phyloP scores from a whole-genome alignment of 352 stramenopile species.

The Halophytophthora batemanensis region DNA sequence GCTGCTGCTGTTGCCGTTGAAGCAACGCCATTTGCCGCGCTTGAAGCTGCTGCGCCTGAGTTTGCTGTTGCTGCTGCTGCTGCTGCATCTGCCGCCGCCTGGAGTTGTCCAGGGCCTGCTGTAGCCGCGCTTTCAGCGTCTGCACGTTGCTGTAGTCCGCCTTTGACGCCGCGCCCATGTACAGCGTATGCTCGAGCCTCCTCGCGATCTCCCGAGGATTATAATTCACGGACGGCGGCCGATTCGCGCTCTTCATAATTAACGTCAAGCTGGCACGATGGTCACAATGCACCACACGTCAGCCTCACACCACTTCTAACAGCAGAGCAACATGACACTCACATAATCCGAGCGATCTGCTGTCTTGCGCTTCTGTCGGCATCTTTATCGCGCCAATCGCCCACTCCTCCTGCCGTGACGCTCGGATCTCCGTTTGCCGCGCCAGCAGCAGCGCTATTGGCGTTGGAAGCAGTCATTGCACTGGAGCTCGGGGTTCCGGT shows the following conservation, averaged over 20 bases:
- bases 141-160: constrained; percentile 88
- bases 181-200: constrained; percentile 81
- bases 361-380: constrained; percentile 72
- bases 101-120: constrained; percentile 85
- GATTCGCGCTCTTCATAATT: constrained; percentile 89
- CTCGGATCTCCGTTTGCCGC: background rate
- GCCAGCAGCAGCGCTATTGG: constrained; percentile 1
- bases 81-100: constrained; percentile 76
- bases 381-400: constrained; percentile 86
- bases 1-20: constrained; percentile 68
- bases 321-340: constrained; percentile 22
- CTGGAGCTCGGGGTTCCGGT: constrained; percentile 10
- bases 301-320: no score
- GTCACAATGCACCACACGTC: constrained; percentile 7
- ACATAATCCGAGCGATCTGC: constrained; percentile 89
- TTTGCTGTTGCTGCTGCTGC: constrained; percentile 45
- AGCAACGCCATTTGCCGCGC: constrained; percentile 60
- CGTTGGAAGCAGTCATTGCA: constrained; percentile 18
- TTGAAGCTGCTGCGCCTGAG: constrained; percentile 48
- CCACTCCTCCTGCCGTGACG: constrained; percentile 3
- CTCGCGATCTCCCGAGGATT: constrained; percentile 85
- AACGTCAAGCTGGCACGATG: constrained; percentile 68
- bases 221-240: constrained; percentile 84
- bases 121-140: constrained; percentile 76
- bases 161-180: constrained; percentile 80